A percentile compares a stretch with the other conserved stretches of the same genome.
Evolutionary conservation across 176 grass and related monocot genomes (phyloP).

Genomic region (Eragrostis nindensis): DNA sequence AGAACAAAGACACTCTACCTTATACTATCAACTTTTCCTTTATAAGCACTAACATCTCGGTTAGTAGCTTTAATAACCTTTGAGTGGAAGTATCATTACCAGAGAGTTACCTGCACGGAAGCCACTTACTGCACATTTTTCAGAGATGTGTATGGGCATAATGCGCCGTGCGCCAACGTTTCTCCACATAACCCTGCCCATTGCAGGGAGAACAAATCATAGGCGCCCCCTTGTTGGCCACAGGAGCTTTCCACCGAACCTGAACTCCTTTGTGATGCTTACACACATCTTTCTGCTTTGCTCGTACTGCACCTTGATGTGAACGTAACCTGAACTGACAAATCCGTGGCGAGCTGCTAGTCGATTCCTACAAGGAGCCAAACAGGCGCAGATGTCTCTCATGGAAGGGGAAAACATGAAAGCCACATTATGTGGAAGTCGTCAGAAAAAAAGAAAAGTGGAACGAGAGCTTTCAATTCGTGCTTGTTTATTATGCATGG

Average conservation of each 20-base stretch:
- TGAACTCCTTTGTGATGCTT: background rate
- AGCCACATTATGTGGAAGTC: background rate
- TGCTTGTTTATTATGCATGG: constrained; percentile 21
- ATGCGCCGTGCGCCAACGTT: constrained; percentile 42
- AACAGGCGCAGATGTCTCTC: constrained; percentile 24
- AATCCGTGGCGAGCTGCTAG: constrained; percentile 12
- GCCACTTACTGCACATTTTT: background rate
- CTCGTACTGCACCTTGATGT: background rate
- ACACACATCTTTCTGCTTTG: background rate
- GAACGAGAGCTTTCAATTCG: constrained; percentile 6
- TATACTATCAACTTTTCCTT: constrained; percentile 15
- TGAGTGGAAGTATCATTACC: constrained; percentile 2
- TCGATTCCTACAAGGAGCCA: constrained; percentile 42
- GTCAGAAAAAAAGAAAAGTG: constrained; percentile 22
- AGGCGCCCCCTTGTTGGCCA: background rate
- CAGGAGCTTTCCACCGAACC: constrained; percentile 6
- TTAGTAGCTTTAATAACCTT: constrained; percentile 10
- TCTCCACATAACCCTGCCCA: constrained; percentile 48
- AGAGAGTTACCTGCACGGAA: constrained; percentile 25
- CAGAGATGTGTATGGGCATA: background rate
- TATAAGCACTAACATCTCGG: constrained; percentile 29
- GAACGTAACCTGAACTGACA: background rate
- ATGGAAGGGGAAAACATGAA: background rate
- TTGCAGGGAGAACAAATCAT: background rate
- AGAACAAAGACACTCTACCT: background rate